Conservation (phyloP, 257 asterid genomes). For the Nicotiana tabacum region DNA sequence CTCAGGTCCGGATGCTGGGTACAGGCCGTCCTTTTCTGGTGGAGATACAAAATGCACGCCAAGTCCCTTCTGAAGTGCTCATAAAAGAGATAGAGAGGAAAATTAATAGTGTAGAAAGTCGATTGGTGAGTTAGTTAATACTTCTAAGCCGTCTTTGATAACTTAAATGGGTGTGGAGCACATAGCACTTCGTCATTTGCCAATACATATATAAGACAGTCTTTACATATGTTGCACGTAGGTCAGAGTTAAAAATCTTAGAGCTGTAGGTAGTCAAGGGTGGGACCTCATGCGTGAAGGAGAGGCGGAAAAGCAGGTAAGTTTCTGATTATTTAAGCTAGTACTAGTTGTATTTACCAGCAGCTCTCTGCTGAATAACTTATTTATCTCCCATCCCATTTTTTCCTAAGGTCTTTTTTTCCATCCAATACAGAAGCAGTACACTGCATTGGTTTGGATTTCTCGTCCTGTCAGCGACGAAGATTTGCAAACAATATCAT, state of each 20-base stretch:
- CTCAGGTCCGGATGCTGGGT: constrained; percentile 93
- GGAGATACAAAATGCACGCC: constrained; percentile 84
- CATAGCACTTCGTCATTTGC: background rate
- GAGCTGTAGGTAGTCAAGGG: constrained; percentile 63
- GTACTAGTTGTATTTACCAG: background rate
- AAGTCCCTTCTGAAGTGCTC: constrained; percentile 51
- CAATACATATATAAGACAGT: background rate
- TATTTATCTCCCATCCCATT: background rate
- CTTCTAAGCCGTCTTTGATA: background rate
- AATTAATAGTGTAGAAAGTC: constrained; percentile 64
- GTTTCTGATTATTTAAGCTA: constrained; percentile 2
- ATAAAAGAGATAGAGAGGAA: constrained; percentile 68
- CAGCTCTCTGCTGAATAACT: constrained; percentile 12
- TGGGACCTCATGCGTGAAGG: constrained; percentile 99
- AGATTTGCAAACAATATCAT: constrained; percentile 46
- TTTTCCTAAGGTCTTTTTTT: background rate
- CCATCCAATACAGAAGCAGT: constrained; percentile 64
- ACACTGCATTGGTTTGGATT: constrained; percentile 88
- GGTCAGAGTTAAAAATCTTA: constrained; percentile 81
- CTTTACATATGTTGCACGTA: constrained; percentile 20
- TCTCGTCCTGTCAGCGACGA: constrained; percentile 58
- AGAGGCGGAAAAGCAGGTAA: constrained; percentile 95
- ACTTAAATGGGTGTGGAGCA: background rate
- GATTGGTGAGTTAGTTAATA: constrained; percentile 41
- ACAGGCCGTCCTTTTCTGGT: constrained; percentile 93